Evolutionary conservation across 805 yeast species (phyloP).

Genomic region (Saccharomyces kudriavzevii): DNA sequence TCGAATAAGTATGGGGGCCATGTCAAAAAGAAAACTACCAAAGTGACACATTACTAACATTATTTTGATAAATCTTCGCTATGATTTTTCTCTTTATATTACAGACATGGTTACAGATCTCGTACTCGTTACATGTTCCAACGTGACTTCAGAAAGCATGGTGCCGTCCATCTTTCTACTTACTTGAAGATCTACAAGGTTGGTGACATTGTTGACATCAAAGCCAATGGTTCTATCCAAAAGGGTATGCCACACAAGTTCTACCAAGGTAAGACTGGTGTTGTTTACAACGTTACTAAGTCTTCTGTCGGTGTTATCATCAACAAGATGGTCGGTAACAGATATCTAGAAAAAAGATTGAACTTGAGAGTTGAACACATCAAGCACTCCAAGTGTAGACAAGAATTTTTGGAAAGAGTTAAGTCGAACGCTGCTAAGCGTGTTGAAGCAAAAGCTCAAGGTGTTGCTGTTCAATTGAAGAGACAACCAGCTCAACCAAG

Average conservation of each 20-base stretch:
- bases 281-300: slow-evolving; percentile 97
- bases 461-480: slow-evolving; percentile 85
- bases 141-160: slow-evolving; percentile 97
- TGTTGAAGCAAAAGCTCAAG: slow-evolving; percentile 90
- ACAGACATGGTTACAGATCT: slow-evolving; percentile 97
- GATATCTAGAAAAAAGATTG: slow-evolving; percentile 98
- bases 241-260: slow-evolving; percentile 99
- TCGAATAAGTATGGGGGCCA: neutral
- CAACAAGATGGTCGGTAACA: slow-evolving; percentile 98
- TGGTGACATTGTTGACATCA: slow-evolving; percentile 99
- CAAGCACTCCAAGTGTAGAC: slow-evolving; percentile 99
- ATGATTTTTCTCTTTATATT: slow-evolving; percentile 3
- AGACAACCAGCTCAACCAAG: slow-evolving; percentile 99
- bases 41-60: slow-evolving; percentile 2
- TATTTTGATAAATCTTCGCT: neutral
- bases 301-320: slow-evolving; percentile 95
- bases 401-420: slow-evolving; percentile 97
- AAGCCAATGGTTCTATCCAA: slow-evolving; percentile 98
- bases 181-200: slow-evolving; percentile 97
- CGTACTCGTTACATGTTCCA: slow-evolving; percentile 99
- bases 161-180: slow-evolving; percentile 87
- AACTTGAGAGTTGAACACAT: slow-evolving; percentile 98
- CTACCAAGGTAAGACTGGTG: slow-evolving; percentile 99
- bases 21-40: neutral
- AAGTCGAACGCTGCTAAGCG: slow-evolving; percentile 91